Conservation (phyloP, 805 yeast species). For the Kockiozyma suomiensis region DNA sequence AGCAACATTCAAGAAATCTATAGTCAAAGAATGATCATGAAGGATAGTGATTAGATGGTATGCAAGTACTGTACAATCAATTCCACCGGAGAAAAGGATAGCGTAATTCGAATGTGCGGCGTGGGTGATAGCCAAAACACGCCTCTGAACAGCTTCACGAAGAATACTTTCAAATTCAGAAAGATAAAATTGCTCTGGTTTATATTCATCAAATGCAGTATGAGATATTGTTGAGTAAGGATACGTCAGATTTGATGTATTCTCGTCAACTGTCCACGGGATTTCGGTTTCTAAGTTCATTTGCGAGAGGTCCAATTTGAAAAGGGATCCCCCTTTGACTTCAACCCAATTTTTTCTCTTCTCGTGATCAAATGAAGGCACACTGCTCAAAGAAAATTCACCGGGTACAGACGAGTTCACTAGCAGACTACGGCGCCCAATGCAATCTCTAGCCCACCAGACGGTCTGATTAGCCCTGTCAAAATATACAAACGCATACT, state of each 20-base stretch:
- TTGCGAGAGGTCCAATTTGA: conserved; percentile 34
- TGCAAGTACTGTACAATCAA: conserved; percentile 86
- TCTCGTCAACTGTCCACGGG: conserved; percentile 7
- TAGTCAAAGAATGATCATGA: conserved; percentile 35
- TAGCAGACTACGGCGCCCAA: conserved; percentile 80
- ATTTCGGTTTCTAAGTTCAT: not conserved
- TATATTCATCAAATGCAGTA: not conserved
- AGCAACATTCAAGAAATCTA: conserved; percentile 89
- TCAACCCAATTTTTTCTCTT: conserved; percentile 44
- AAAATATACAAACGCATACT: conserved; percentile 67
- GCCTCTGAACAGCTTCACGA: conserved; percentile 13
- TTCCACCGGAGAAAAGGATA: conserved; percentile 88
- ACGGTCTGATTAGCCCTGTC: conserved; percentile 44
- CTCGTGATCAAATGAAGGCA: conserved; percentile 32
- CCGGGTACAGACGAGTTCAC: conserved; percentile 20
- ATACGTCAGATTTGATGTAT: not conserved
- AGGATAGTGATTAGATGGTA: conserved; percentile 41
- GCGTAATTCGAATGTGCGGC: conserved; percentile 46
- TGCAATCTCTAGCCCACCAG: conserved; percentile 79
- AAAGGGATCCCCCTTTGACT: conserved; percentile 58
- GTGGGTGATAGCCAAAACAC: conserved; percentile 18
- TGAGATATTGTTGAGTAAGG: conserved; percentile 9
- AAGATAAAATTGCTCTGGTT: conserved; percentile 13
- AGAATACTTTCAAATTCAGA: conserved; percentile 24
- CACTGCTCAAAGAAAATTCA: conserved; percentile 21